Base-by-base conservation (phyloP, 2,329 filamentous ascomycete species). In the Tolypocladium inflatum region DNA sequence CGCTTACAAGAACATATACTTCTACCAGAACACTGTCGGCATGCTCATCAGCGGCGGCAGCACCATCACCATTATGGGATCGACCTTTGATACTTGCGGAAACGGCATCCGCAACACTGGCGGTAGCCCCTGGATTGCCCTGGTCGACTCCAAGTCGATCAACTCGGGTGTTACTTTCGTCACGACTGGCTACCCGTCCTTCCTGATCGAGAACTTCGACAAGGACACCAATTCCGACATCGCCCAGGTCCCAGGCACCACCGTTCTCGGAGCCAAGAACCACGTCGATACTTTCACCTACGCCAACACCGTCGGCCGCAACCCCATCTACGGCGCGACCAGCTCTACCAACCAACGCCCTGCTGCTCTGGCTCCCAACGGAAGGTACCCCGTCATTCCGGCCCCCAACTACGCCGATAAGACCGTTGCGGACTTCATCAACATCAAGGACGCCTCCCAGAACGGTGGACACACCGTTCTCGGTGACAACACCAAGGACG, bases 1-100 rank as follows among this genome's bases (percentile, higher is more conserved):
- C 1, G 63, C 74, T 1, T 76, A 73, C 63, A 77, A 77, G 66
- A 70, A 68, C 60, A 74, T 78, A 33, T 71, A 74, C 62, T 77
- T 78, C 58, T 75, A 65, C 62, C 67, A 74, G 39, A 76, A 76
- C 61, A 74, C 70, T 0, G 64, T 76, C 6, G 76, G 64, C 23
- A 62, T 68, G 59, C 61, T 67, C 56, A 63, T 69, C 55, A 60
- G 54, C 41, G 63, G 60, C 6, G 76, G 74, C 2, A 65, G 66
- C 53, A 76, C 74, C 41, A 73, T 78, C 59, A 73, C 67, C 59
- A 65, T 78, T 37, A 61, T 76, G 48, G 66, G 66, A 1, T 69
- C 75, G 0, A 75, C 73, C 2, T 77, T 76, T 55, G 73, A 77
- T 10, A 73, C 68, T 4, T 70, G 70, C 42, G 73, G 71, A 21